Evolutionary conservation across 1,139 yeast species (phyloP), one percentile per base, ranked within the genome.

Genomic region (Trichomonascaceae sp.): DNA sequence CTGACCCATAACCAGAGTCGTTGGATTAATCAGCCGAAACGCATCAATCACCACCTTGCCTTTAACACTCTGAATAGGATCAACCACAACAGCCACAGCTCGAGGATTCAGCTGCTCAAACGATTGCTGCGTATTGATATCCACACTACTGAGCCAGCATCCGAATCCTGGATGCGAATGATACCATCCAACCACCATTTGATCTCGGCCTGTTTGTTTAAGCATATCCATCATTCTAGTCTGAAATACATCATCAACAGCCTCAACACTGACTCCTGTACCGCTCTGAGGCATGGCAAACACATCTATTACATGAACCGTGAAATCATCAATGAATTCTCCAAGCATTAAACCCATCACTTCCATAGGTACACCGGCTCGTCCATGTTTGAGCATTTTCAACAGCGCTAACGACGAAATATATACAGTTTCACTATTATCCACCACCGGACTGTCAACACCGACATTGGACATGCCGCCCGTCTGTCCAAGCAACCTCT

Each of bases 351-450:
- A 79, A 2, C 99, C 99, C 99, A 95, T 95, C 51, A 95, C 99
- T 75, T 95, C 99, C 99, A 95, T 95, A 17, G 99, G 99, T 54
- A 95, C 99, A 68, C 99, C 99, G 1, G 99, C 98, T 66, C 98
- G 80, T 48, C 99, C 98, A 69, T 93, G 99, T 72, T 91, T 93
- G 67, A 93, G 81, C 99, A 93, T 93, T 72, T 95, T 95, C 59
- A 95, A 78, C 56, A 95, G 76, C 1, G 99, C 99, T 64, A 95
- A 79, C 43, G 98, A 90, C 41, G 99, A 93, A 57, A 95, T 90
- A 72, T 93, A 90, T 9, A 93, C 97, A 1, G 98, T 91, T 73
- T 93, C 99, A 39, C 96, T 86, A 65, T 93, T 91, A 72, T 93
- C 99, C 56, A 91, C 88, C 45, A 88, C 86, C 10, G 95, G 91